phyloP scores from a whole-genome alignment of 2,329 filamentous ascomycete genomes.

The Diaporthe sp. region DNA sequence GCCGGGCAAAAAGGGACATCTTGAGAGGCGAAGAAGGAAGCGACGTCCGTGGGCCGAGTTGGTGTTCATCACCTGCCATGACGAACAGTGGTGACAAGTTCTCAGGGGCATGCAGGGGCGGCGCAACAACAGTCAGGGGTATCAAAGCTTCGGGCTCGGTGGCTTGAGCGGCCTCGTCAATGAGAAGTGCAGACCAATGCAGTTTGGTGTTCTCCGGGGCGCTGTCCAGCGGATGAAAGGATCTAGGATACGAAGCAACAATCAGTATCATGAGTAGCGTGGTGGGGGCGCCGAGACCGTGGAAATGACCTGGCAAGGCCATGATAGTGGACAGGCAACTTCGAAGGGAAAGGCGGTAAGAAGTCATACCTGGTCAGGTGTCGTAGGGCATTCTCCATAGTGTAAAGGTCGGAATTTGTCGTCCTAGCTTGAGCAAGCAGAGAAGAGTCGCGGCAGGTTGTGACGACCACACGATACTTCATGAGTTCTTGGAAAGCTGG shows the following conservation, averaged over 20 bases:
- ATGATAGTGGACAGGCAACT: background rate
- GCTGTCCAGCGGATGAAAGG: slow-evolving; percentile 38
- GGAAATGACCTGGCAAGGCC: background rate
- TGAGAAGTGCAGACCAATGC: slow-evolving; percentile 45
- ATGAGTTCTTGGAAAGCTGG: slow-evolving; percentile 42
- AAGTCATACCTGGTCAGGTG: slow-evolving; percentile 21
- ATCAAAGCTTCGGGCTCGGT: slow-evolving; percentile 44
- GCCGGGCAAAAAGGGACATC: slow-evolving; percentile 44
- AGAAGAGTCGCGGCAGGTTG: slow-evolving; percentile 44
- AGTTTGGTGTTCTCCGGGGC: slow-evolving; percentile 35
- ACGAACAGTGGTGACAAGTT: slow-evolving; percentile 43
- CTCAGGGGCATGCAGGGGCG: slow-evolving; percentile 33
- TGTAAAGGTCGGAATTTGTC: slow-evolving; percentile 44
- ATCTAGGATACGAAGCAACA: background rate
- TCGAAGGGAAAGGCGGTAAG: too few relatives aligned
- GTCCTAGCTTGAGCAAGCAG: slow-evolving; percentile 43
- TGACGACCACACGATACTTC: slow-evolving; percentile 44
- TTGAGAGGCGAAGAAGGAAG: slow-evolving; percentile 39
- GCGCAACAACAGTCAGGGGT: slow-evolving; percentile 44
- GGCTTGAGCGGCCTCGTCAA: slow-evolving; percentile 47
- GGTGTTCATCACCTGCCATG: slow-evolving; percentile 47
- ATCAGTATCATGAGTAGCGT: background rate
- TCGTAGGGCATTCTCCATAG: slow-evolving; percentile 38
- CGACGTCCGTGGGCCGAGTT: slow-evolving; percentile 44
- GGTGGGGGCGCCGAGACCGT: background rate